Conservation (phyloP, 208 protist species). For the Leishmania braziliensis region DNA sequence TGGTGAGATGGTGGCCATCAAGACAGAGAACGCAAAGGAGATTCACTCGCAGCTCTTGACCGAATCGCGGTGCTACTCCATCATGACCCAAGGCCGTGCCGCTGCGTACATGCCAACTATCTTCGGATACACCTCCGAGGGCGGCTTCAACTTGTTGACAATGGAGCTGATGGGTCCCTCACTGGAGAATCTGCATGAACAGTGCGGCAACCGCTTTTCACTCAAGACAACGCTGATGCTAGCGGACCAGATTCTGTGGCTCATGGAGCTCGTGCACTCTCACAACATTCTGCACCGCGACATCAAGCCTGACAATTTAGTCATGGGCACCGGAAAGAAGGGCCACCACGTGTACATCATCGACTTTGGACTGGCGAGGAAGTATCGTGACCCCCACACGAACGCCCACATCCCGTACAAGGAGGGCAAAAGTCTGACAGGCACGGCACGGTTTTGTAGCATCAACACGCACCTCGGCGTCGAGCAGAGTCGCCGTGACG, state of each 20-base stretch:
- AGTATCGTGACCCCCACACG: constrained; percentile 97
- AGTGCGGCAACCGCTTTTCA: constrained; percentile 80
- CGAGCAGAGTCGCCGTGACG: constrained; percentile 96
- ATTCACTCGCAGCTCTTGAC: constrained; percentile 91
- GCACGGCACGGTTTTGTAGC: constrained; percentile 99
- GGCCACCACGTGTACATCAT: constrained; percentile 96
- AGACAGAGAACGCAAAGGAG: constrained; percentile 90
- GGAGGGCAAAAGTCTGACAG: constrained; percentile 99
- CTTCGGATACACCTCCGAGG: constrained; percentile 88
- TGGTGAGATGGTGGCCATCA: constrained; percentile 88
- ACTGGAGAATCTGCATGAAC: constrained; percentile 89
- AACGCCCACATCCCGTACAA: constrained; percentile 99
- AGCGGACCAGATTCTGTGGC: constrained; percentile 90
- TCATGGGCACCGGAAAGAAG: constrained; percentile 92
- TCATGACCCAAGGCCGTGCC: constrained; percentile 71
- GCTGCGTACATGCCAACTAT: constrained; percentile 88
- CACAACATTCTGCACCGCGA: constrained; percentile 94
- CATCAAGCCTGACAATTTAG: constrained; percentile 96
- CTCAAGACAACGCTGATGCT: constrained; percentile 94
- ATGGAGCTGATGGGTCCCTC: constrained; percentile 93
- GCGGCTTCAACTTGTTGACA: constrained; percentile 92
- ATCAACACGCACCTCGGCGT: constrained; percentile 99
- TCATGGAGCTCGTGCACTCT: constrained; percentile 93
- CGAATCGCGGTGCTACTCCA: constrained; percentile 86
- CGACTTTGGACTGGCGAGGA: constrained; percentile 99